Evolutionary conservation across 345 rosid genomes (phyloP).

Genomic region (Gossypium raimondii): DNA sequence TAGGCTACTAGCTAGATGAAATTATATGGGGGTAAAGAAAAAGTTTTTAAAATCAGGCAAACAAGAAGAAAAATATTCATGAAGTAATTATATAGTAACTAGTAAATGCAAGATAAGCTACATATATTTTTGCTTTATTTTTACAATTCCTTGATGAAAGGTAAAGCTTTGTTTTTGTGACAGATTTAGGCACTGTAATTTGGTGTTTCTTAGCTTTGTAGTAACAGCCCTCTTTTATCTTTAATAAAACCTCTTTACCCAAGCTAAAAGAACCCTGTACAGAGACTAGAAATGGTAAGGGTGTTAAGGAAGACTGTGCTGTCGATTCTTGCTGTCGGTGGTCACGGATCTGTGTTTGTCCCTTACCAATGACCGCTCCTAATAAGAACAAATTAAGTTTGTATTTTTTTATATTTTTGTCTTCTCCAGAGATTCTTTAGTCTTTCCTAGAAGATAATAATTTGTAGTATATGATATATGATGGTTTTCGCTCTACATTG

Average conservation of each 20-base stretch:
- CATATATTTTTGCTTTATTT: background rate
- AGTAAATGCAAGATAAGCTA: too few species aligned
- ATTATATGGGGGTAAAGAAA: background rate
- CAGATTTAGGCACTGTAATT: too few species aligned
- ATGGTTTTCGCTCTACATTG: background rate
- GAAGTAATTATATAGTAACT: background rate
- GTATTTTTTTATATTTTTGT: background rate
- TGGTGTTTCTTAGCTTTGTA: too few species aligned
- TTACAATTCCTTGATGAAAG: background rate
- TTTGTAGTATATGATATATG: background rate
- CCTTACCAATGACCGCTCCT: constrained; percentile 24
- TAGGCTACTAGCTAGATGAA: background rate
- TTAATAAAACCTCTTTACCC: too few species aligned
- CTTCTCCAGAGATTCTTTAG: constrained; percentile 35
- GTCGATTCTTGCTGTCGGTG: constrained; percentile 43
- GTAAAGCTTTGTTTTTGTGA: too few species aligned
- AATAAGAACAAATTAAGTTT: constrained; percentile 24
- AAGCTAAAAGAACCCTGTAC: too few species aligned
- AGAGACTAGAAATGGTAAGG: background rate
- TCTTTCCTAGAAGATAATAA: constrained; percentile 5
- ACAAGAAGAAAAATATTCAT: background rate
- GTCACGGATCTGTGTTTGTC: constrained; percentile 37
- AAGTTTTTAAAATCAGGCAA: background rate
- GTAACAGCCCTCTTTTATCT: too few species aligned
- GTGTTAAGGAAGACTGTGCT: constrained; percentile 25